These are phyloP conservation scores for Chrysanthemum makinoi DNA, from an alignment of 129 eudicot species.

Conservation along the genomic window DNA sequence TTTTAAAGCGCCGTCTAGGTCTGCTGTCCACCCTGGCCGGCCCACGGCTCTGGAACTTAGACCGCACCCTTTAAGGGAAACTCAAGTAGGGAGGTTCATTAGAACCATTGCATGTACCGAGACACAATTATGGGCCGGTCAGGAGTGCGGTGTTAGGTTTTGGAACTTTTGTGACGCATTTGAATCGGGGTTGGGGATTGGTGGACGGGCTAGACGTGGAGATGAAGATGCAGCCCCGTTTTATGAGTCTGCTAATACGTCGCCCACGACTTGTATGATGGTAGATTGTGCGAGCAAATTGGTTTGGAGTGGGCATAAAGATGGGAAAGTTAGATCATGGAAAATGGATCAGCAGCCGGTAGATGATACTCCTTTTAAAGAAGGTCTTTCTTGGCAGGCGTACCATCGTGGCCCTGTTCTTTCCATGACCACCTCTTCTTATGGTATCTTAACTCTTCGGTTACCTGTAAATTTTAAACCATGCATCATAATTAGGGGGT, in stretches of 20 bases:
- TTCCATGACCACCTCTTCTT: conserved; percentile 63
- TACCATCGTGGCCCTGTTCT: conserved; percentile 79
- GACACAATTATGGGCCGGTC: conserved; percentile 94
- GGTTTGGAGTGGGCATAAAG: conserved; percentile 98
- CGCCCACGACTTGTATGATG: conserved; percentile 76
- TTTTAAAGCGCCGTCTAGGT: conserved; percentile 64
- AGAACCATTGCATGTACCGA: conserved; percentile 82
- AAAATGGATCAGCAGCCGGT: conserved; percentile 60
- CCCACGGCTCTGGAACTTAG: conserved; percentile 83
- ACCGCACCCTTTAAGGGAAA: conserved; percentile 93
- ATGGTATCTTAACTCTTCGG: conserved; percentile 46
- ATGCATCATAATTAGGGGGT: neutral
- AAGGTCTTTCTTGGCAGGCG: conserved; percentile 90
- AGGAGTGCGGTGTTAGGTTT: conserved; percentile 90
- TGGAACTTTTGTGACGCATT: conserved; percentile 78
- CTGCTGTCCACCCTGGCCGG: conserved; percentile 82
- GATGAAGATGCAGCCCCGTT: conserved; percentile 94
- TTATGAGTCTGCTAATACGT: conserved; percentile 63
- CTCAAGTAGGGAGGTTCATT: conserved; percentile 82
- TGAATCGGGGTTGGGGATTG: conserved; percentile 65
- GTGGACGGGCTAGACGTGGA: conserved; percentile 72
- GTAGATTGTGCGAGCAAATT: conserved; percentile 68
- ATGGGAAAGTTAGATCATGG: conserved; percentile 92
- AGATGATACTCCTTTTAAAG: conserved; percentile 56
- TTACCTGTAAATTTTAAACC: neutral